Evolutionary conservation across 2,329 filamentous ascomycete species (phyloP).

Genomic region (Talaromyces sp.): DNA sequence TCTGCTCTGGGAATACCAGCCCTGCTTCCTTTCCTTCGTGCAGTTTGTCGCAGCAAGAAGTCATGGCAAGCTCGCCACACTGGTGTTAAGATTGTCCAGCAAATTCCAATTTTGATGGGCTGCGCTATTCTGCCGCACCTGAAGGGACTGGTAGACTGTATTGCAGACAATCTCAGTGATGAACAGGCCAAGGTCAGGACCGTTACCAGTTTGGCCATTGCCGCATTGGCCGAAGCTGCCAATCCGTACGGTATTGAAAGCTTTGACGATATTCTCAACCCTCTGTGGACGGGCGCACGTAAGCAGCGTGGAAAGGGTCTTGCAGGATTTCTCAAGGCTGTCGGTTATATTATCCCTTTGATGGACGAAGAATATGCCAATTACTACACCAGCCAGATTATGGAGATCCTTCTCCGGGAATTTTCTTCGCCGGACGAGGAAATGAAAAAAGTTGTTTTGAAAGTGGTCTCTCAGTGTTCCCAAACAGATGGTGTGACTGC

Average conservation of each 20-base stretch:
- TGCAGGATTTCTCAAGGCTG: constrained; percentile 92
- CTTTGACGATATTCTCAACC: constrained; percentile 96
- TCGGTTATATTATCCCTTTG: constrained; percentile 94
- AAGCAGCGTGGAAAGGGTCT: constrained; percentile 96
- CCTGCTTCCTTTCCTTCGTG: constrained; percentile 86
- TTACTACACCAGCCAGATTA: constrained; percentile 97
- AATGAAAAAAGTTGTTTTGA: constrained; percentile 99
- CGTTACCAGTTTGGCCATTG: constrained; percentile 90
- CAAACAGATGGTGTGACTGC: constrained; percentile 92
- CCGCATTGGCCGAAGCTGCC: constrained; percentile 88
- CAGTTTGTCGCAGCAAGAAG: constrained; percentile 96
- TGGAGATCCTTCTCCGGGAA: constrained; percentile 94
- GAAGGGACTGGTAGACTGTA: constrained; percentile 93
- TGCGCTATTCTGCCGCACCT: constrained; percentile 93
- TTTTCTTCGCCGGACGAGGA: constrained; percentile 97
- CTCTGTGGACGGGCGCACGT: constrained; percentile 90
- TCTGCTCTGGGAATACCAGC: constrained; percentile 94
- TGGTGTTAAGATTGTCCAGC: constrained; percentile 97
- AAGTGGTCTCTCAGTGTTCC: constrained; percentile 93
- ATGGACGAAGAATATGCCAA: constrained; percentile 99
- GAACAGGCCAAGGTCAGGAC: constrained; percentile 98
- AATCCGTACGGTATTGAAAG: constrained; percentile 99
- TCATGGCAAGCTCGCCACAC: constrained; percentile 98
- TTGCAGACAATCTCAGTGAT: constrained; percentile 90
- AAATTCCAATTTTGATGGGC: constrained; percentile 98